Conservation (phyloP, 805 yeast genomes). For the Lipomyces japonicus region DNA sequence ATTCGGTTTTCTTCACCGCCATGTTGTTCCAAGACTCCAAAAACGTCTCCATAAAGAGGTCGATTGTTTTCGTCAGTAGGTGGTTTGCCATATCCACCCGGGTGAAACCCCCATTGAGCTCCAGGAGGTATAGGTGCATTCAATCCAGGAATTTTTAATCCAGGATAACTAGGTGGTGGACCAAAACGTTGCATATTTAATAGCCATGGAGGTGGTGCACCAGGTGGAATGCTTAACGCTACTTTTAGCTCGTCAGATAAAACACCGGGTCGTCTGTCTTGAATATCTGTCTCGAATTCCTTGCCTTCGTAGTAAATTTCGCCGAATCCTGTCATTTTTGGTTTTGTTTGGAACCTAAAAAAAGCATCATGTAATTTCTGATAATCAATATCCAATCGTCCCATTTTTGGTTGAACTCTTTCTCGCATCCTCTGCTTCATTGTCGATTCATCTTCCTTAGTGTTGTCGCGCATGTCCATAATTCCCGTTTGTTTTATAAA, state of each 20-base stretch:
- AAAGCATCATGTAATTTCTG: constrained; percentile 79
- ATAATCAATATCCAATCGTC: constrained; percentile 80
- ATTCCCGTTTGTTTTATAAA: constrained; percentile 81
- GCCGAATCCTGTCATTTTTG: constrained; percentile 66
- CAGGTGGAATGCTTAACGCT: constrained; percentile 65
- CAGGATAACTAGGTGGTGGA: constrained; percentile 77
- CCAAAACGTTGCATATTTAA: constrained; percentile 65
- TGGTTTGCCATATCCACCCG: constrained; percentile 42
- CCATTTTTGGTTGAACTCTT: constrained; percentile 85
- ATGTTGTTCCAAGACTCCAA: constrained; percentile 27
- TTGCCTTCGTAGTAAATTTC: constrained; percentile 77
- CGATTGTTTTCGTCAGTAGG: constrained; percentile 38
- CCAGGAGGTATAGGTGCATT: constrained; percentile 44
- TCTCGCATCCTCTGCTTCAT: constrained; percentile 74
- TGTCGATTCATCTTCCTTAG: constrained; percentile 41
- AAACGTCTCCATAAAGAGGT: constrained; percentile 40
- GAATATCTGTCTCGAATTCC: constrained; percentile 47
- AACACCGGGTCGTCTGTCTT: constrained; percentile 59
- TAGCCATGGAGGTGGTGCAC: constrained; percentile 76
- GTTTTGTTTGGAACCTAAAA: constrained; percentile 74
- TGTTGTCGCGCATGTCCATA: constrained; percentile 72
- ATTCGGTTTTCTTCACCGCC: constrained; percentile 15
- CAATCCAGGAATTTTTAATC: constrained; percentile 54
- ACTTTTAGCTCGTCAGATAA: constrained; percentile 57
- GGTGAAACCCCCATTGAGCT: constrained; percentile 42